phyloP scores from a whole-genome alignment of 2,329 filamentous ascomycete genomes.

The Zymoseptoria tritici region DNA sequence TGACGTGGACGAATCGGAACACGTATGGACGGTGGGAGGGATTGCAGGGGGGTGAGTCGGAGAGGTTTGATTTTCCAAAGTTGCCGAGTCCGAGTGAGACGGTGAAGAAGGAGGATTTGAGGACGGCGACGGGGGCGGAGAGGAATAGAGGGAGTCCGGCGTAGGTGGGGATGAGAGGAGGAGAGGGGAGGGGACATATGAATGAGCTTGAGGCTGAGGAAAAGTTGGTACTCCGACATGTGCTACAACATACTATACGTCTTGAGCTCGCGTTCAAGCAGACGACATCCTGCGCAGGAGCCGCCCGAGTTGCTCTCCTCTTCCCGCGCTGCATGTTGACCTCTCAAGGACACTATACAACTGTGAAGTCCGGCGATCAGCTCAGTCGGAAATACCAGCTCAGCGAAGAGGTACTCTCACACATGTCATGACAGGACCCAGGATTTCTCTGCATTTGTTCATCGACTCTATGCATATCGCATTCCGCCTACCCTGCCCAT shows the following conservation, averaged over 20 bases:
- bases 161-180: conserved; percentile 9
- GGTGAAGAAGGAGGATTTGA: conserved; percentile 39
- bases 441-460: no score
- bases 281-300: no score
- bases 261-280: neutral
- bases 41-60: conserved; percentile 57
- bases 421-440: no score
- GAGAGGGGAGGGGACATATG: neutral
- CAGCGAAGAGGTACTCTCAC: no score
- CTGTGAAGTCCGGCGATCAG: no score
- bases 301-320: no score
- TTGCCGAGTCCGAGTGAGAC: conserved; percentile 51
- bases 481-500: no score
- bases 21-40: conserved; percentile 54
- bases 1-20: conserved; percentile 62
- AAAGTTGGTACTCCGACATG: neutral
- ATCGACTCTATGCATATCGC: no score
- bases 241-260: neutral
- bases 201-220: neutral
- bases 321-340: no score
- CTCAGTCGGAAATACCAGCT: no score
- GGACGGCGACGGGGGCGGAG: conserved; percentile 44
- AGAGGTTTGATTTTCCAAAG: conserved; percentile 56
- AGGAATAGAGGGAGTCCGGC: conserved; percentile 38
- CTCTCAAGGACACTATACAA: no score